Base-by-base conservation (phyloP, 1,139 yeast genomes). In the Taphrina deformans region DNA sequence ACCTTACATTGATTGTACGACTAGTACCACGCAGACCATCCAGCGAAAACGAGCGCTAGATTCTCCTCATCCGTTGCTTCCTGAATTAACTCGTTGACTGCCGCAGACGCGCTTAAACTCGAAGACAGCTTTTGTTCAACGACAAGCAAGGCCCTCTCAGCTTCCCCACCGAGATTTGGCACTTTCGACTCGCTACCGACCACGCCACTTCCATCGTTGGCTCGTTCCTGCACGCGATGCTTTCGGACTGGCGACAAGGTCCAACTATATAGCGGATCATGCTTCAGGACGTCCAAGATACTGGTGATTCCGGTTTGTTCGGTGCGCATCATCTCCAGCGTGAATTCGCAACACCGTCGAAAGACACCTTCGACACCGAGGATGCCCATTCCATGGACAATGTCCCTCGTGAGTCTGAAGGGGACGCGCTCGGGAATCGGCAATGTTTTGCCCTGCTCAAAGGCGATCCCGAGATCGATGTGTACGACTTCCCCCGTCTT, bases 351-450 rank as follows among this genome's bases (percentile, higher is more conserved):
- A 58, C 88, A 83, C 67, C 82, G 80, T 63, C 83, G 79, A 72
- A 89, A 93, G 0, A 86, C 79, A 0, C 98, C 99, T 66, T 85
- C 84, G 0, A 84, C 85, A 0, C 96, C 96, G 14, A 88, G 83
- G 0, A 88, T 79, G 0, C 99, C 99, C 78, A 95, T 83, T 0
- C 96, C 99, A 77, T 92, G 97, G 2, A 92, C 89, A 23, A 93
- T 79, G 74, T 95, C 99, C 68, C 97, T 77, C 0, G 98, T 90
- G 48, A 95, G 78, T 69, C 99, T 78, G 74, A 95, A 95, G 0
- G 99, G 99, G 1, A 95, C 96, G 0, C 89, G 82, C 72, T 95
- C 99, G 0, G 99, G 99, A 18, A 92, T 83, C 0, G 95, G 88
- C 55, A 95, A 78, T 16, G 85, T 76, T 71, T 84, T 86, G 0